Evolutionary conservation across 1,284 basidiomycete species (phyloP), one percentile per base, ranked within the genome.

Genomic region (Ustilago curta): DNA sequence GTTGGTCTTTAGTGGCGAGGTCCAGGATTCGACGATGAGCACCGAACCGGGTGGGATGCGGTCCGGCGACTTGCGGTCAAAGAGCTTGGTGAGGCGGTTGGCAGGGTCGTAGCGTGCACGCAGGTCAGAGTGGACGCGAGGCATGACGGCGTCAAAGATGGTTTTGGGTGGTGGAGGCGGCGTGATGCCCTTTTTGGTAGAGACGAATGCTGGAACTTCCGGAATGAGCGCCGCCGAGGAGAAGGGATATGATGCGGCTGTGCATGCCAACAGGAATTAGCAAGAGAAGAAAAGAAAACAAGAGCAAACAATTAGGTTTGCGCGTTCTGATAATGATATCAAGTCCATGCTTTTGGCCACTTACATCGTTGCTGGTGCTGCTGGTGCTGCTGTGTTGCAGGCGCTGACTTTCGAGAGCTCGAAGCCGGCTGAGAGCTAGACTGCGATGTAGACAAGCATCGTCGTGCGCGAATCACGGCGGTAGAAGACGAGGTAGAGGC

Each of bases 11-110:
- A 61, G 59, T 21, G 74, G 62, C 3, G 72, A 69, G 6, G 78
- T 79, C 75, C 79, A 84, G 7, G 80, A 76, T 59, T 84, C 82
- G 44, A 84, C 77, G 32, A 81, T 66, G n/a, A 84, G 54, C 14
- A 84, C 78, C 14, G 80, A 83, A 39, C 83, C 83, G 12, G 81
- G 64, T 4, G 81, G 83, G 47, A 83, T 76, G 45, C 74, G 72
- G 6, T 73, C 61, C 11, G 70, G 61, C 18, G 80, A 80, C 21
- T 64, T 65, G 43, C 83, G 74, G 40, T 79, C 76, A 40, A 84
- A 83, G 8, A 84, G 78, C 19, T 78, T 62, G 23, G 82, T 82
- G 45, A 83, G 72, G 2, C 71, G 56, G 39, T 76, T 76, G 49
- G 61, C 62, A 0, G 80, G 81, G 60, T 84, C 83, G 40, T 70